Conservation (phyloP, 352 stramenopile genomes). For the Globisporangium orthogonon region DNA sequence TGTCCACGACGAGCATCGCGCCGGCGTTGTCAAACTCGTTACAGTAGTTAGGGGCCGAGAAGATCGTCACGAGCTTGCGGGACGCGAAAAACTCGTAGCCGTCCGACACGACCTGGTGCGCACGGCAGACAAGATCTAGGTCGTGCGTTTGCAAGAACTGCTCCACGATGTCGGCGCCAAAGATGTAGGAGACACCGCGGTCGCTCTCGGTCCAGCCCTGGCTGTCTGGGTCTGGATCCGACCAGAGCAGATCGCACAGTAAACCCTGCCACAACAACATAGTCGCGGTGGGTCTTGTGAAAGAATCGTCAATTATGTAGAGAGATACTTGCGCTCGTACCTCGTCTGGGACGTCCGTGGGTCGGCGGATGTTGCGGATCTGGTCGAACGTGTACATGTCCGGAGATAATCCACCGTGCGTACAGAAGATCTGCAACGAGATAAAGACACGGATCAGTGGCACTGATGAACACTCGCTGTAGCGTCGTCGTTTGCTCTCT, state of each 20-base stretch:
- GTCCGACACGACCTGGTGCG: constrained; percentile 99
- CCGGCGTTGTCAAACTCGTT: constrained; percentile 99
- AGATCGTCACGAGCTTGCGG: constrained; percentile 98
- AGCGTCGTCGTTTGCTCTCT: not conserved
- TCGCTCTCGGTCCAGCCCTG: constrained; percentile 95
- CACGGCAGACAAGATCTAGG: constrained; percentile 96
- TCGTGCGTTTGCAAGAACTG: constrained; percentile 96
- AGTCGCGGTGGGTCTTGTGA: not conserved
- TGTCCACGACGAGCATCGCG: constrained; percentile 75
- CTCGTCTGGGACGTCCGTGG: constrained; percentile 83
- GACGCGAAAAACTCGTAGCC: constrained; percentile 99
- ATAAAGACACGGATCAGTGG: not conserved
- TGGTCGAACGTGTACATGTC: constrained; percentile 97
- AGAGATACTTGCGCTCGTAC: not conserved
- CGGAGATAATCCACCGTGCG: constrained; percentile 91
- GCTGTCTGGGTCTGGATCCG: constrained; percentile 81
- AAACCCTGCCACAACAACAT: constrained; percentile 20
- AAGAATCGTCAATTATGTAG: not conserved
- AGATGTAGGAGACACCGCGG: constrained; percentile 98
- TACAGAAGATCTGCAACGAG: constrained; percentile 93
- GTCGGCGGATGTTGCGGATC: constrained; percentile 87
- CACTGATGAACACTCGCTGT: not conserved
- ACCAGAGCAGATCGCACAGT: constrained; percentile 85
- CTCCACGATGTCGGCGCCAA: constrained; percentile 96
- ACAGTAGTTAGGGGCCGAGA: constrained; percentile 99